phyloP scores from a whole-genome alignment of 2,329 filamentous ascomycete genomes.

The Colletotrichum kahawae region DNA sequence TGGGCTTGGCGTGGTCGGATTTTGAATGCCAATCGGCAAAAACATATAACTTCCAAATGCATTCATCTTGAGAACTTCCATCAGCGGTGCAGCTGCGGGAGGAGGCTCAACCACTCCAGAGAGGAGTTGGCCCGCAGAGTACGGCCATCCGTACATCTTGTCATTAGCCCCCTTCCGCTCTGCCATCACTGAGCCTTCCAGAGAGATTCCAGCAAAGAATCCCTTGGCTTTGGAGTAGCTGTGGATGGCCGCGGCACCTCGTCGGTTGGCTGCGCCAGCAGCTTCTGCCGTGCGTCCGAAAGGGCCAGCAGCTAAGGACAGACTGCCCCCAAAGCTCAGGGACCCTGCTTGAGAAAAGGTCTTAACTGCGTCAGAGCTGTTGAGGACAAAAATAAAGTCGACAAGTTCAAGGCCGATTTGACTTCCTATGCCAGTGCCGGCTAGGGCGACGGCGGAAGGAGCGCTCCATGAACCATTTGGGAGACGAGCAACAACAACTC shows the following conservation, averaged over 20 bases:
- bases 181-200: neutral
- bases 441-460: neutral
- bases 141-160: neutral
- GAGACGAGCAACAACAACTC: neutral
- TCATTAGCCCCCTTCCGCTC: neutral
- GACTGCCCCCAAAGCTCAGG: neutral
- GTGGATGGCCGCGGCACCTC: neutral
- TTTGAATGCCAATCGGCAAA: neutral
- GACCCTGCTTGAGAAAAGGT: neutral
- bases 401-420: neutral
- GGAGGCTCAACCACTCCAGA: neutral
- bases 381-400: neutral
- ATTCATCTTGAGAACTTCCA: neutral
- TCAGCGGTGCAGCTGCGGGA: neutral
- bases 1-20: neutral
- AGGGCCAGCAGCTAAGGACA: neutral
- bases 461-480: neutral
- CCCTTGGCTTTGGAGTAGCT: neutral
- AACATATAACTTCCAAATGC: neutral
- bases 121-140: neutral
- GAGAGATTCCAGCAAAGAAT: neutral
- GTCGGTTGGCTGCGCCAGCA: neutral
- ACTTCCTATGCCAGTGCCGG: neutral
- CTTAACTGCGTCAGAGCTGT: neutral
- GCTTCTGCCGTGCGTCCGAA: neutral